These are phyloP conservation scores for Yamadazyma atmosphaerica DNA, from an alignment of 1,139 yeast genomes.

Conservation along the genomic window DNA sequence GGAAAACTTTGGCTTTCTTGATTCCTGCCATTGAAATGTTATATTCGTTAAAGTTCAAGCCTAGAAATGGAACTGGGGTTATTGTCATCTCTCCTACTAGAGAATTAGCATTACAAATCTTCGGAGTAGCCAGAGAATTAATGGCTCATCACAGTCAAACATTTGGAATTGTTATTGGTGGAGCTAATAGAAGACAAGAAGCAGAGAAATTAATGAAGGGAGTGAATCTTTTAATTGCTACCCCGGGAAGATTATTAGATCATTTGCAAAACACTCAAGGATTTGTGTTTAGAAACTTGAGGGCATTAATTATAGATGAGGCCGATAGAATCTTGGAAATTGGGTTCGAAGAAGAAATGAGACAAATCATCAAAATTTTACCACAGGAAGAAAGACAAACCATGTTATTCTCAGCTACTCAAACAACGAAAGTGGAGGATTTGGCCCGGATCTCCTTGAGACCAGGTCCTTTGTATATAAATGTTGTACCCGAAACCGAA, in stretches of 20 bases:
- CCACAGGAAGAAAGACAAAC: slow-evolving; percentile 95
- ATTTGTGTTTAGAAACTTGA: slow-evolving; percentile 89
- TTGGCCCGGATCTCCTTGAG: slow-evolving; percentile 93
- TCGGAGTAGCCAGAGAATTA: slow-evolving; percentile 93
- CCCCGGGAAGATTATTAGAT: slow-evolving; percentile 96
- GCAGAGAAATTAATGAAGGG: slow-evolving; percentile 94
- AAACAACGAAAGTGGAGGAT: slow-evolving; percentile 97
- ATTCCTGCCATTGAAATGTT: slow-evolving; percentile 88
- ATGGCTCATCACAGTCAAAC: slow-evolving; percentile 93
- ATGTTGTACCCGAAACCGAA: slow-evolving; percentile 82
- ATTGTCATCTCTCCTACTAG: slow-evolving; percentile 89
- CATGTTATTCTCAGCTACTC: slow-evolving; percentile 97
- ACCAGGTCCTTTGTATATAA: slow-evolving; percentile 93
- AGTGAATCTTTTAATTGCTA: slow-evolving; percentile 89
- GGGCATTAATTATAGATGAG: slow-evolving; percentile 92
- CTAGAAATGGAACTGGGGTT: slow-evolving; percentile 84
- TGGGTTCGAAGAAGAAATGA: slow-evolving; percentile 98
- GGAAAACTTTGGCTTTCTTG: slow-evolving; percentile 98
- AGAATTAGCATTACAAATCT: slow-evolving; percentile 86
- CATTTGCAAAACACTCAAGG: slow-evolving; percentile 96
- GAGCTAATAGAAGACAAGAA: slow-evolving; percentile 96
- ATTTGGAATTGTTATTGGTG: slow-evolving; percentile 95
- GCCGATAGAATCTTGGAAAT: slow-evolving; percentile 96
- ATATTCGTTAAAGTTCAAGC: slow-evolving; percentile 62
- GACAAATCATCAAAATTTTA: slow-evolving; percentile 87